A percentile compares a stretch with the other conserved stretches of the same genome.
Conservation (phyloP, 768 basidiomycete genomes). For the Boletus reticulatus region DNA sequence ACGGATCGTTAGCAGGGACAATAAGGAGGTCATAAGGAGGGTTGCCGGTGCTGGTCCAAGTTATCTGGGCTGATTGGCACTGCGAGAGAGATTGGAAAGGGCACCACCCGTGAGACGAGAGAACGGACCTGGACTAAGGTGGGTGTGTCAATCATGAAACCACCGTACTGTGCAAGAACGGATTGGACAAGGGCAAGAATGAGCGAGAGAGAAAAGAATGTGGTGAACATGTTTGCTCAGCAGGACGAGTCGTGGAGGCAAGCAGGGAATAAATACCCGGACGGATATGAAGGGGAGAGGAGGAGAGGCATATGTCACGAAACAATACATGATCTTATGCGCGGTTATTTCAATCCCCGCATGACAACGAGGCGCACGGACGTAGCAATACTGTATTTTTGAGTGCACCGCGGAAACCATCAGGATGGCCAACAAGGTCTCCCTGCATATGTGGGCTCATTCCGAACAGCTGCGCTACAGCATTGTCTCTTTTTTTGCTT, state of each 20-base stretch:
- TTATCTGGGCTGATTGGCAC: constrained; percentile 52
- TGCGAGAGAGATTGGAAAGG: constrained; percentile 24
- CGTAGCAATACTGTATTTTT: too few relatives aligned
- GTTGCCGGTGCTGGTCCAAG: constrained; percentile 44
- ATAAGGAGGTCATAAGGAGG: constrained; percentile 60
- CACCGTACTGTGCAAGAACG: constrained; percentile 45
- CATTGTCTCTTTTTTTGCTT: too few relatives aligned
- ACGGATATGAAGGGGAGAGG: constrained; percentile 15
- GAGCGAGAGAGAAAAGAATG: constrained; percentile 74
- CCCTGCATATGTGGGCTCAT: too few relatives aligned
- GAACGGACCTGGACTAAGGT: constrained; percentile 47
- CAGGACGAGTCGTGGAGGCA: background rate
- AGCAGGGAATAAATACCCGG: constrained; percentile 10
- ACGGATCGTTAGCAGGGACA: constrained; percentile 51
- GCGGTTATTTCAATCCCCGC: constrained; percentile 22
- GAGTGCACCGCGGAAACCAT: too few relatives aligned
- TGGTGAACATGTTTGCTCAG: constrained; percentile 62
- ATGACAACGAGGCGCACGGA: constrained; percentile 2
- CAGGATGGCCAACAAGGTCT: too few relatives aligned
- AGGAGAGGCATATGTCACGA: background rate
- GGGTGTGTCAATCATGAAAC: constrained; percentile 53
- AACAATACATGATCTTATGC: constrained; percentile 5
- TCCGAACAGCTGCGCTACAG: too few relatives aligned
- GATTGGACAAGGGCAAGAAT: constrained; percentile 51
- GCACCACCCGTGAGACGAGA: background rate